These are phyloP conservation scores for Linum tenue DNA, from an alignment of 345 rosid genomes.

Conservation along the genomic window DNA sequence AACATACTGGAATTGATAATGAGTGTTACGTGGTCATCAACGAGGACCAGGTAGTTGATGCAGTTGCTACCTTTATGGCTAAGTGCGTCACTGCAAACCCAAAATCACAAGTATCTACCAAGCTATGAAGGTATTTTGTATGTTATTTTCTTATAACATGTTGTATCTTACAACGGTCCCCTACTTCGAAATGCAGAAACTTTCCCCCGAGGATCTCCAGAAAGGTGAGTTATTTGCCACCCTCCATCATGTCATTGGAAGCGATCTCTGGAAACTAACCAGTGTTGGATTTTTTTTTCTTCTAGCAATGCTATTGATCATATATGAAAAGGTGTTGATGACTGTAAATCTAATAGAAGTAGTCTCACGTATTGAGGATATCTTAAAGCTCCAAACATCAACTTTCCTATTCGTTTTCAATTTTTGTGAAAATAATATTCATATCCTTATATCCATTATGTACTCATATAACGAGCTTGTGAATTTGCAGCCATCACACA, in stretches of 20 bases:
- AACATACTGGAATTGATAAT: slow-evolving; percentile 68
- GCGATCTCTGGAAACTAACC: not conserved
- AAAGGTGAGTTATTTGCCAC: slow-evolving; percentile 41
- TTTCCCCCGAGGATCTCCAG: slow-evolving; percentile 78
- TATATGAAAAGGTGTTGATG: too few species aligned
- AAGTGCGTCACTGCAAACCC: slow-evolving; percentile 78
- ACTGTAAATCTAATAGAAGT: not conserved
- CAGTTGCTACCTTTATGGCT: slow-evolving; percentile 89
- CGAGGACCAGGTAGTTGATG: slow-evolving; percentile 83
- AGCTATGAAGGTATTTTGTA: not conserved
- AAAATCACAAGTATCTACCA: slow-evolving; percentile 46
- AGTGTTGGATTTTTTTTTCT: not conserved
- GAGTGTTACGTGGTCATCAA: slow-evolving; percentile 61
- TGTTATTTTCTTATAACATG: not conserved
- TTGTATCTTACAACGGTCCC: slow-evolving; percentile 16
- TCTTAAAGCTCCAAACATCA: not conserved
- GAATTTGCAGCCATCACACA: slow-evolving; percentile 50
- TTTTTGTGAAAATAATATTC: not conserved
- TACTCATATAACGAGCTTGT: not conserved
- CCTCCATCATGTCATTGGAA: not conserved
- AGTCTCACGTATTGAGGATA: not conserved
- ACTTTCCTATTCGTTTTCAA: not conserved
- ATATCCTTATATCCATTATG: too few species aligned
- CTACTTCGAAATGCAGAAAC: slow-evolving; percentile 39
- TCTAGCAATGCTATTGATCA: not conserved